Evolutionary conservation across 1,284 basidiomycete species (phyloP).

Genomic region (Gomphus sp.): DNA sequence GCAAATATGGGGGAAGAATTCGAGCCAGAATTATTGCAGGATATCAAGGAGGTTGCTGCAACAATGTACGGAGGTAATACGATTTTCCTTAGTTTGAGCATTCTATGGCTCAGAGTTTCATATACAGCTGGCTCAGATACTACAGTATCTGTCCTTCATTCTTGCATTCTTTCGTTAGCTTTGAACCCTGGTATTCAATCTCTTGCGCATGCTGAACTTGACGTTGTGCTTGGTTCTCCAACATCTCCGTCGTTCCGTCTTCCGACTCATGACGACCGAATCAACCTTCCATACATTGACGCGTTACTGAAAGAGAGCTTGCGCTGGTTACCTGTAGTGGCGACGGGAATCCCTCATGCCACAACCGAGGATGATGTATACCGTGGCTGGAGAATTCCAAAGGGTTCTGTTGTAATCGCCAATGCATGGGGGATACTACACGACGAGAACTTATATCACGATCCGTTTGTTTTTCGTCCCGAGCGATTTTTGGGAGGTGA

Average conservation of each 20-base stretch:
- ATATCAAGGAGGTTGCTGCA: constrained; percentile 5
- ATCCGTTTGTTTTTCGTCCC: constrained; percentile 21
- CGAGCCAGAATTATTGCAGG: background rate
- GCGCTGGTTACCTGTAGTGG: constrained; percentile 49
- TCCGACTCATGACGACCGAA: constrained; percentile 51
- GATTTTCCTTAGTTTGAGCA: background rate
- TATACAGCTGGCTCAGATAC: constrained; percentile 2
- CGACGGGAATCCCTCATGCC: constrained; percentile 24
- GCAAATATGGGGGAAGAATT: background rate
- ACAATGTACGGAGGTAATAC: constrained; percentile 4
- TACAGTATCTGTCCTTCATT: constrained; percentile 40
- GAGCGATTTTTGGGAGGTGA: constrained; percentile 19
- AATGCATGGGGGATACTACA: constrained; percentile 26
- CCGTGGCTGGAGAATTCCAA: constrained; percentile 20
- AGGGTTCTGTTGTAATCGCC: constrained; percentile 20
- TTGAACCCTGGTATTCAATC: constrained; percentile 39
- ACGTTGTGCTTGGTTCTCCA: constrained; percentile 47
- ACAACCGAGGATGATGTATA: constrained; percentile 20
- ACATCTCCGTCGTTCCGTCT: constrained; percentile 26
- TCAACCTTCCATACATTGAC: constrained; percentile 48
- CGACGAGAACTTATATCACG: constrained; percentile 20
- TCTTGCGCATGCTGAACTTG: constrained; percentile 54
- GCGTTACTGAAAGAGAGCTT: constrained; percentile 54
- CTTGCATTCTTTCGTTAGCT: constrained; percentile 46
- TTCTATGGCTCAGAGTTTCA: background rate